Conservation (phyloP, 306 rosid species). For the Begonia peltatifolia region DNA sequence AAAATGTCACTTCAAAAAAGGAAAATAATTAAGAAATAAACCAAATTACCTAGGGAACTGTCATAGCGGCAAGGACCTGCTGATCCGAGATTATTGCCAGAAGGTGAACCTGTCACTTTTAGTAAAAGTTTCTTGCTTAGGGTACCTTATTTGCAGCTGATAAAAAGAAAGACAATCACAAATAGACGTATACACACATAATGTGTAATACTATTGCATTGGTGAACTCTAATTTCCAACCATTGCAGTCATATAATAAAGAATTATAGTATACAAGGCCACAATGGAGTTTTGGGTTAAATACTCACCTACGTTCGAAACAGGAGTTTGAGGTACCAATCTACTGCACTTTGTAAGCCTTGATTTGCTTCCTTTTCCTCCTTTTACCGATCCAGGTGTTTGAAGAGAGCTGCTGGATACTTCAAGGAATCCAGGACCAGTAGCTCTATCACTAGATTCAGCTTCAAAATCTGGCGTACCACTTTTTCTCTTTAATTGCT, state of each 20-base stretch:
- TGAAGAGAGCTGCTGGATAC: constrained; percentile 38
- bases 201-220: too few species aligned
- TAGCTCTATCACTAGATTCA: constrained; percentile 44
- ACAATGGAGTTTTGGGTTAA: constrained; percentile 1
- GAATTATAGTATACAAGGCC: too few species aligned
- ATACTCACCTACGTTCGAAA: constrained; percentile 54
- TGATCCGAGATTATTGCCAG: constrained; percentile 65
- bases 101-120: constrained; percentile 70
- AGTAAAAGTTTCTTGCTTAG: neutral
- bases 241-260: too few species aligned
- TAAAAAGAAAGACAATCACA: neutral
- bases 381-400: constrained; percentile 59
- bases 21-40: neutral
- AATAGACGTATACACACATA: neutral
- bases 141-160: neutral
- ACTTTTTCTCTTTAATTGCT: constrained; percentile 75
- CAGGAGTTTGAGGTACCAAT: constrained; percentile 67
- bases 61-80: constrained; percentile 97
- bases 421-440: constrained; percentile 35
- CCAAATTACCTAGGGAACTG: constrained; percentile 70
- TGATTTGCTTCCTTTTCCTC: constrained; percentile 59
- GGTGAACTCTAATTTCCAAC: too few species aligned
- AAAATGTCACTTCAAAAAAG: neutral
- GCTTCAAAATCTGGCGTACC: constrained; percentile 45
- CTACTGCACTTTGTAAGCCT: constrained; percentile 54